Evolutionary conservation across 176 grass and related monocot genomes (phyloP).

Genomic region (Eleusine indica): DNA sequence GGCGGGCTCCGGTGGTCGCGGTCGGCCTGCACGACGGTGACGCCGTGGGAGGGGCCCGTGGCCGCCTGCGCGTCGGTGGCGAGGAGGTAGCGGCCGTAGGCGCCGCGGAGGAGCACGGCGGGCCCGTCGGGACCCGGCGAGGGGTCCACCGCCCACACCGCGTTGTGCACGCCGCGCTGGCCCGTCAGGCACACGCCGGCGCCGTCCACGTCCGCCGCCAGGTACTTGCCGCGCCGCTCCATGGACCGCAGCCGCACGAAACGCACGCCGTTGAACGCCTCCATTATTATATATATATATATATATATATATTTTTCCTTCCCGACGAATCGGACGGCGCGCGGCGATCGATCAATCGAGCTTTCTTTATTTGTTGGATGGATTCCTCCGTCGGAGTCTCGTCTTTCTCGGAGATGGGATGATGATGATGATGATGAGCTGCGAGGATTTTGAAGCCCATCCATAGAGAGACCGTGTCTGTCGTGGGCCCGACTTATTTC

Average conservation of each 20-base stretch:
- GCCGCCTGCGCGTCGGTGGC: constrained; percentile 7
- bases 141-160: constrained; percentile 48
- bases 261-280: constrained; percentile 41
- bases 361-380: no score
- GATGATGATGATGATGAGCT: no score
- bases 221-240: constrained; percentile 33
- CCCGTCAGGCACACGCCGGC: constrained; percentile 7
- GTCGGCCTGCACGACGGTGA: constrained; percentile 26
- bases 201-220: constrained; percentile 41
- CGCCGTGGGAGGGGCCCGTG: constrained; percentile 22
- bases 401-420: no score
- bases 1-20: background rate
- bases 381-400: no score
- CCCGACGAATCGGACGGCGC: no score
- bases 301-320: no score
- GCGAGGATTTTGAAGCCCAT: no score
- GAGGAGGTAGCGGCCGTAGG: constrained; percentile 51
- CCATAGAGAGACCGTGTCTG: no score
- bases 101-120: constrained; percentile 37
- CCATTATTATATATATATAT: constrained; percentile 3
- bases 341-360: no score
- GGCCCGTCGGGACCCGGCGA: background rate
- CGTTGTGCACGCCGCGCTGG: constrained; percentile 48
- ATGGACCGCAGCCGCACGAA: constrained; percentile 44
- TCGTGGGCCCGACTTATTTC: no score